Evolutionary conservation across 75 land plant genomes (phyloP).

Genomic region (Cupressus sempervirens): DNA sequence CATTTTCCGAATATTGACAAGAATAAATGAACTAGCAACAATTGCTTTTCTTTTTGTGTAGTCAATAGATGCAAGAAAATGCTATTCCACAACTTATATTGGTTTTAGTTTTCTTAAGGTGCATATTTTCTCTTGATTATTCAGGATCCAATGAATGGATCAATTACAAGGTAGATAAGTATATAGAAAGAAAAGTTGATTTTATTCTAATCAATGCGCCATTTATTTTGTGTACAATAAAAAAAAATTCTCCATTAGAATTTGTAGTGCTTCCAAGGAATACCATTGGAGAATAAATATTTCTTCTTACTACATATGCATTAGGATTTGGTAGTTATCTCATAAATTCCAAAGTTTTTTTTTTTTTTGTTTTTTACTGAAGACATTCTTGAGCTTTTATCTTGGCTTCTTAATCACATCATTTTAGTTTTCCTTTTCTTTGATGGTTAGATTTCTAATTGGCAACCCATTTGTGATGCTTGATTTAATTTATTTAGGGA

Average conservation of each 20-base stretch:
- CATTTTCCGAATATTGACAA: too few species aligned
- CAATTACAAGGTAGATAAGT: too few species aligned
- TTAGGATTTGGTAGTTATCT: conserved; percentile 30
- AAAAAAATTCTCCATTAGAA: conserved; percentile 22
- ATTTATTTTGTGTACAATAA: too few species aligned
- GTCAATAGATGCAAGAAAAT: conserved; percentile 12
- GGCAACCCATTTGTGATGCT: neutral
- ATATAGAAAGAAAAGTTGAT: too few species aligned
- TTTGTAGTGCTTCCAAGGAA: conserved; percentile 30
- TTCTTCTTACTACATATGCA: conserved; percentile 29
- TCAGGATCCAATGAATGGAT: too few species aligned
- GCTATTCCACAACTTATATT: conserved; percentile 32
- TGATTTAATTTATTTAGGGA: neutral
- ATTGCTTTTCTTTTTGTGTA: too few species aligned
- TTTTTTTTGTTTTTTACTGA: neutral
- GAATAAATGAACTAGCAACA: too few species aligned
- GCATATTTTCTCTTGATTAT: too few species aligned
- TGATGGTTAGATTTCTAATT: neutral
- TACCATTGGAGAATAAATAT: conserved; percentile 37
- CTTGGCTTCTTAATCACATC: neutral
- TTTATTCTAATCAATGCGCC: too few species aligned
- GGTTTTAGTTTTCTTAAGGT: conserved; percentile 31
- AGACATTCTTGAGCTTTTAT: neutral
- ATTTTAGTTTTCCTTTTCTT: neutral
- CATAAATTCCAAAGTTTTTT: neutral